Evolutionary conservation across 176 grass and related monocot species (phyloP), one percentile per base, ranked within the genome.

Genomic region (Stipa capillata): DNA sequence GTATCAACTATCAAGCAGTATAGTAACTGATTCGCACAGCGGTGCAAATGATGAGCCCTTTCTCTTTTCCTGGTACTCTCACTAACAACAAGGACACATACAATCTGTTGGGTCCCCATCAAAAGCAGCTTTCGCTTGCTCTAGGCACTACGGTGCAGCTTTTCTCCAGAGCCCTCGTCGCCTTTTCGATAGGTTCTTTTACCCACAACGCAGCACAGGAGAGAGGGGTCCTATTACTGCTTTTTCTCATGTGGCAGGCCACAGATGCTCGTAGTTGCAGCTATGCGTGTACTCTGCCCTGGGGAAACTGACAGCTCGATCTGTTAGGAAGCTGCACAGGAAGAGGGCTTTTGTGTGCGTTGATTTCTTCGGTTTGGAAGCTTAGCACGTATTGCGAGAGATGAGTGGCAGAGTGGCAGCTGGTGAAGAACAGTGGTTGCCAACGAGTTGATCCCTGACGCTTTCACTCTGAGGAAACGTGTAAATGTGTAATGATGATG

Each of bases 131-230:
- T 84, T 82, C 65, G 6, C 66, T 84, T 50, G 8, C 47, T 79
- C 66, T 79, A 79, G 86, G 81, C 60, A 67, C 50, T 70, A 57
- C 20, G 27, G 7, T 60, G 76, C 70, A 80, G 76, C 82, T 52
- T 88, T 84, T 55, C 8, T 21, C 39, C 27, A 17, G 7, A 16
- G 8, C 6, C 37, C 17, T 58, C 5, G 29, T 28, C 0, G 4
- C 44, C 43, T 42, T 42, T 53, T 4, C 37, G 16, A 73, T 16
- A 36, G 12, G 9, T 29, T 4, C 45, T 66, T 77, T 70, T 68
- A 2, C 72, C 65, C 15, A 45, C 64, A 10, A 40, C 1, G 58
- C 59, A 57, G 27, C 8, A 44, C 44, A 16, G 11, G 36, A 51
- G 18, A 51, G 18, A 39, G 32, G 4, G 64, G 14, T 79, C 53